These are phyloP conservation scores for Gremmenia infestans DNA, from an alignment of 2,329 filamentous ascomycete species.

Conservation along the genomic window DNA sequence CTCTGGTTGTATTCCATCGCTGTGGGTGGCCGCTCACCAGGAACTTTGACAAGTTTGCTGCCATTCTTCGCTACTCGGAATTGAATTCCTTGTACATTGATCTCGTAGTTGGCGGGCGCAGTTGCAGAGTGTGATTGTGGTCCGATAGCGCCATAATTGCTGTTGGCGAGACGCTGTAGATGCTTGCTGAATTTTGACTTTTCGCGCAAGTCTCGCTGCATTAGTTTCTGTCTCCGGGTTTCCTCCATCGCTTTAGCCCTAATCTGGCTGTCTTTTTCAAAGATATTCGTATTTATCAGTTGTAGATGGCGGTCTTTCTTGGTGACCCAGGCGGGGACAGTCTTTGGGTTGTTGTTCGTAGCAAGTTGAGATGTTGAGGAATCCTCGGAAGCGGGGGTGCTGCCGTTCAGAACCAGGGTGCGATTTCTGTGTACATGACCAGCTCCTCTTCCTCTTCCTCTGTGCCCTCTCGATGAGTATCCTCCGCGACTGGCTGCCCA, in stretches of 20 bases:
- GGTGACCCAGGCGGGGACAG: slow-evolving; percentile 56
- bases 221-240: slow-evolving; percentile 54
- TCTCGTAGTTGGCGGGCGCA: slow-evolving; percentile 47
- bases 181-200: slow-evolving; percentile 51
- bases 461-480: slow-evolving; percentile 24
- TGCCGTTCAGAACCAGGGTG: slow-evolving; percentile 60
- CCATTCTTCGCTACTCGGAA: slow-evolving; percentile 72
- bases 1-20: slow-evolving; percentile 2
- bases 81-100: slow-evolving; percentile 65
- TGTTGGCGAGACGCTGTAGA: slow-evolving; percentile 34
- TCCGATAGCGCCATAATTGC: slow-evolving; percentile 14
- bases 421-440: slow-evolving; percentile 46
- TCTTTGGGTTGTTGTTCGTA: slow-evolving; percentile 18
- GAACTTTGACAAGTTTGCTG: slow-evolving; percentile 72
- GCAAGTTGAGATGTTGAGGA: not conserved
- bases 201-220: slow-evolving; percentile 51
- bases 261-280: slow-evolving; percentile 66
- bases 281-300: slow-evolving; percentile 75
- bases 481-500: slow-evolving; percentile 26
- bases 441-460: slow-evolving; percentile 36
- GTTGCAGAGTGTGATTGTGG: slow-evolving; percentile 26
- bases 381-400: slow-evolving; percentile 9
- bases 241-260: slow-evolving; percentile 68
- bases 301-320: slow-evolving; percentile 74
- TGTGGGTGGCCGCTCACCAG: slow-evolving; percentile 49